Conservation (phyloP, 768 basidiomycete genomes). For the Agrocybe pediades region DNA sequence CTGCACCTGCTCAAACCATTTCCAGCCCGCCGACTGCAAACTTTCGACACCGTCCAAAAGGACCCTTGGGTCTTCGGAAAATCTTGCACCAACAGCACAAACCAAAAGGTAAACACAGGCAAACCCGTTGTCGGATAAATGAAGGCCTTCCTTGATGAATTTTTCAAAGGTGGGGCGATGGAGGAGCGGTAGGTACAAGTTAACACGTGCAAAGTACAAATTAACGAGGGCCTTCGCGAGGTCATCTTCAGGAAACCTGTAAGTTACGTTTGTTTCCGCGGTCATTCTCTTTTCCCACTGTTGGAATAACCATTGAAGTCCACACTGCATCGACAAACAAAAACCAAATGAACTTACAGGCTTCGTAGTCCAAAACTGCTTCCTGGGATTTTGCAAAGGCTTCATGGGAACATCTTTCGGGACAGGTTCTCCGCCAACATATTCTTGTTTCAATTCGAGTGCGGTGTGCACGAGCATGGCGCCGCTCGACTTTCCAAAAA, state of each 20-base stretch:
- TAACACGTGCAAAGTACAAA: conserved; percentile 62
- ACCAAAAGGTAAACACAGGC: conserved; percentile 64
- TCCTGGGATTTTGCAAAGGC: conserved; percentile 22
- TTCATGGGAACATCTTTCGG: conserved; percentile 9
- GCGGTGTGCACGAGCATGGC: conserved; percentile 56
- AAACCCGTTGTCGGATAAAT: conserved; percentile 54
- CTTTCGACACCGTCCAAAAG: conserved; percentile 37
- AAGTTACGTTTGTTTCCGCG: conserved; percentile 21
- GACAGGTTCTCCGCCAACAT: conserved; percentile 35
- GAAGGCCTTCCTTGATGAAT: conserved; percentile 46
- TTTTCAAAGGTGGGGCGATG: conserved; percentile 71
- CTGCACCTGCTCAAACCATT: conserved; percentile 71
- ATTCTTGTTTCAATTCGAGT: conserved; percentile 60
- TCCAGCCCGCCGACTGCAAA: conserved; percentile 59
- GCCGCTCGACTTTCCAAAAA: conserved; percentile 60
- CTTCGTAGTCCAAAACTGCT: conserved; percentile 38
- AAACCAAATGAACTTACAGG: conserved; percentile 28
- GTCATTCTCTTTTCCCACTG: conserved; percentile 39
- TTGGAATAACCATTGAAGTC: neutral
- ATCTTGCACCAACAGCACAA: conserved; percentile 69
- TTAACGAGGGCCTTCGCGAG: conserved; percentile 56
- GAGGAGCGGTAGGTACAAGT: conserved; percentile 66
- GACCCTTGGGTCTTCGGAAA: conserved; percentile 59
- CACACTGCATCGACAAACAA: neutral
- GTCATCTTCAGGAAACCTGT: conserved; percentile 51